Base-by-base conservation (phyloP, 768 basidiomycete genomes). In the Mycena leptocephala region DNA sequence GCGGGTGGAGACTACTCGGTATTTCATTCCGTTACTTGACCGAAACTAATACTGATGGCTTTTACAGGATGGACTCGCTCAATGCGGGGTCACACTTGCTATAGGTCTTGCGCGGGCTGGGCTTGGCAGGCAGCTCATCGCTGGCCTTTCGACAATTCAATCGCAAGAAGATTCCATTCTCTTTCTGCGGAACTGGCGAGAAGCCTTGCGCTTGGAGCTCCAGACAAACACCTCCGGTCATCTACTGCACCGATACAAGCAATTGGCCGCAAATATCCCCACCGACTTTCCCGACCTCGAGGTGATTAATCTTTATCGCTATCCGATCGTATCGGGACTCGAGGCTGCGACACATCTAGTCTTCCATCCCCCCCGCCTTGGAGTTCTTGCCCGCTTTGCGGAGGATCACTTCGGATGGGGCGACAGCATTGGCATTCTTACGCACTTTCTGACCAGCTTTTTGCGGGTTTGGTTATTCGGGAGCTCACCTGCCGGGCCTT, bases 1-100 rank as follows among this genome's bases (percentile, higher is more conserved):
- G 81, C 83, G 22, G 87, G 88, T 7, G 88, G 88, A 1, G 88
- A 89, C 74, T 89, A 89, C 75, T 80, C 83, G 33, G 83, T 84
- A 51, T 79, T 14, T 11, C 2, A 6, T 46, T 20, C 13, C n/a
- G n/a, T n/a, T n/a, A n/a, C n/a, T n/a, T n/a, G n/a, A n/a, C n/a
- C n/a, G n/a, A n/a, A n/a, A n/a, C n/a, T n/a, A n/a, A 46, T 46
- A 18, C 41, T 46, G 16, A 46, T 20, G 16, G 5, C 43, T 46
- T 46, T 18, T 46, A 18, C 22, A 56, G 55, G 55, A 56, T 30
- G 55, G 55, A 30, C 55, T 56, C 14, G 13, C 9, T 30, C 8
- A 28, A 30, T 56, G 55, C 28, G 55, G 55, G 2, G 9, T 56
- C 13, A 28, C 28, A 3, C 30, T 16, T 13, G 55, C 75, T 1